Percentiles rank a stretch among this genome's conserved stretches.
Evolutionary conservation across 2,329 filamentous ascomycete species (phyloP).

Genomic region (Ophiostoma sp.): DNA sequence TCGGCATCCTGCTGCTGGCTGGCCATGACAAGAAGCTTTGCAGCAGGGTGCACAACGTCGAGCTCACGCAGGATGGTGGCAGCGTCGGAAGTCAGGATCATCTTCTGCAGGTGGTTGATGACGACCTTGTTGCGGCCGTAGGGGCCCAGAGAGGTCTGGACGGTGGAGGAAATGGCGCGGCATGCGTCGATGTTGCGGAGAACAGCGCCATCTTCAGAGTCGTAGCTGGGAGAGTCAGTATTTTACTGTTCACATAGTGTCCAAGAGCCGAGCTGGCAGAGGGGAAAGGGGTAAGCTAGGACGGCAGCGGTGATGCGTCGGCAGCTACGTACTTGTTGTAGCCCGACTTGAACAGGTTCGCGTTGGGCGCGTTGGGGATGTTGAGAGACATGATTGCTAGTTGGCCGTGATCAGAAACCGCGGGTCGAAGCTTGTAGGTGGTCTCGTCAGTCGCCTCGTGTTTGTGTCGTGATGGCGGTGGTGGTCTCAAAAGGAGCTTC

Average conservation of each 20-base stretch:
- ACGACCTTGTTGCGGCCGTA: slow-evolving; percentile 99
- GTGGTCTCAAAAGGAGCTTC: slow-evolving; percentile 19
- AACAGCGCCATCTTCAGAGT: slow-evolving; percentile 97
- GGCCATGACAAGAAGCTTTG: slow-evolving; percentile 96
- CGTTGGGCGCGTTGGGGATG: slow-evolving; percentile 89
- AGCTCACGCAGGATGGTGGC: slow-evolving; percentile 96
- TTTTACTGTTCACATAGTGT: not conserved
- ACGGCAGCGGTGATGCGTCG: not conserved
- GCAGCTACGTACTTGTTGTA: slow-evolving; percentile 76
- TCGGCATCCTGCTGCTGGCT: slow-evolving; percentile 98
- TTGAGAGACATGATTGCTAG: slow-evolving; percentile 74
- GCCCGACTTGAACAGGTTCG: slow-evolving; percentile 88
- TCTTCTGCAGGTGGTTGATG: slow-evolving; percentile 99
- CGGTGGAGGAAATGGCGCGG: slow-evolving; percentile 88
- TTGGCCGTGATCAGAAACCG: slow-evolving; percentile 13
- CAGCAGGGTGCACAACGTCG: slow-evolving; percentile 95
- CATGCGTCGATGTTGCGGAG: slow-evolving; percentile 98
- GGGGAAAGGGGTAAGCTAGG: slow-evolving; percentile 28
- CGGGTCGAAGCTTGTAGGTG: slow-evolving; percentile 1
- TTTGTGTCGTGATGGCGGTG: slow-evolving; percentile 13
- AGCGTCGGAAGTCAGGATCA: slow-evolving; percentile 97
- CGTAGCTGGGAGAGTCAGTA: slow-evolving; percentile 62
- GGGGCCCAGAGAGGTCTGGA: slow-evolving; percentile 92
- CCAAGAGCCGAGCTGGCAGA: not conserved
- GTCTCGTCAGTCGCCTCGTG: slow-evolving; percentile 10